These are phyloP conservation scores for Hypoxylon sp. DNA, from an alignment of 2,329 filamentous ascomycete species.

Conservation along the genomic window DNA sequence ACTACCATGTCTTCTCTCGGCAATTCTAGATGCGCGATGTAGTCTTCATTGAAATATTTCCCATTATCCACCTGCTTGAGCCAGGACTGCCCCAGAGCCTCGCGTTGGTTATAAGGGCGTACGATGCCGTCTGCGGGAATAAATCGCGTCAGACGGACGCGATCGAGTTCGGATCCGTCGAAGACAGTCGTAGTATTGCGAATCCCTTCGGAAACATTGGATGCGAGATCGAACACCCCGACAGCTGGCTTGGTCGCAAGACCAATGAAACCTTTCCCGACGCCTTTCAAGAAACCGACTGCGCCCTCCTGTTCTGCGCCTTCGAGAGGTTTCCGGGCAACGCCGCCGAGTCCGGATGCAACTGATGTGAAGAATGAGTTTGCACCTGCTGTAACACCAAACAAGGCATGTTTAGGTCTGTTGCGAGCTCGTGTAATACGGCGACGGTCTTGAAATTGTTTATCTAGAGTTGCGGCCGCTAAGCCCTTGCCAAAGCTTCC, in stretches of 20 bases:
- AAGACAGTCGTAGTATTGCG: conserved; percentile 99
- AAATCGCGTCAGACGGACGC: conserved; percentile 92
- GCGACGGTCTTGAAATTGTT: conserved; percentile 97
- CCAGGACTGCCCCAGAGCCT: conserved; percentile 98
- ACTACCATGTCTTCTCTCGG: conserved; percentile 89
- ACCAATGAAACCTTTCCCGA: conserved; percentile 94
- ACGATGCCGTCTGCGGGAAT: conserved; percentile 94
- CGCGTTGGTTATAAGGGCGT: conserved; percentile 92
- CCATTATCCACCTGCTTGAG: conserved; percentile 98
- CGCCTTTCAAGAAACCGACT: conserved; percentile 95
- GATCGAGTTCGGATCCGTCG: conserved; percentile 93
- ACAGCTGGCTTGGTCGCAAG: conserved; percentile 98
- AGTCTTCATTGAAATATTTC: conserved; percentile 97
- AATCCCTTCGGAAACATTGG: conserved; percentile 96
- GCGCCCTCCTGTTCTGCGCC: conserved; percentile 96
- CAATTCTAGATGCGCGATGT: conserved; percentile 96
- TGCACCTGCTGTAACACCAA: conserved; percentile 94
- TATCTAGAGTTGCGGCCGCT: conserved; percentile 94
- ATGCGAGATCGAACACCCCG: conserved; percentile 95
- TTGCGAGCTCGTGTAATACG: conserved; percentile 95
- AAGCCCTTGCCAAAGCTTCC: conserved; percentile 97
- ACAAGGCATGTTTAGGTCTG: conserved; percentile 95
- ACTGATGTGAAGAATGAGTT: conserved; percentile 95
- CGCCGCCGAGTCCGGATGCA: conserved; percentile 91
- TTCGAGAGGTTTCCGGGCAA: conserved; percentile 93